Base-by-base conservation (phyloP, 805 yeast species). In the Candida saitoana region DNA sequence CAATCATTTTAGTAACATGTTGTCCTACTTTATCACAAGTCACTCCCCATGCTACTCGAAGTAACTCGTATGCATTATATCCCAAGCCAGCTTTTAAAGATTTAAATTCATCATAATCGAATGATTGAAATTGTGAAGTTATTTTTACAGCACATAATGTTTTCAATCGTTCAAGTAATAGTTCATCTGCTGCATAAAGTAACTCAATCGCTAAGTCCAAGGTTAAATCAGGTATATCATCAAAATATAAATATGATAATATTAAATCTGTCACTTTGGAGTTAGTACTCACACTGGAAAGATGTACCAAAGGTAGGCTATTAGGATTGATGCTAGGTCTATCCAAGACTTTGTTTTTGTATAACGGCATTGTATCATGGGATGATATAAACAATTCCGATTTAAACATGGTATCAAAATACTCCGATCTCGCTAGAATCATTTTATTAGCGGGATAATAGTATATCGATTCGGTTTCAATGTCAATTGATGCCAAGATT, bases 41-140 rank as follows among this genome's bases (percentile, higher is more conserved):
- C 0, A 84, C 75, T 14, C 72, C 74, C 93, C 95, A 86, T 0
- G 84, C 80, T 1, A 82, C 74, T 40, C 79, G 61, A 18, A 86
- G 59, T 12, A 84, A 63, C 19, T 82, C 85, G 54, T 68, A 83
- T 0, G 79, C 63, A 16, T 76, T 63, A 42, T 67, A 64, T 6
- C 65, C 66, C 1, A 57, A 31, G 3, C 47, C 36, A 1, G 55
- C 48, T 5, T 52, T 51, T 31, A 63, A 48, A 1, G 37, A 16
- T 7, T 34, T 15, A 34, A 60, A 52, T 29, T 59, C 57, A 5
- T 44, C 47, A 34, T 41, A 50, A 15, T 51, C 43, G 27, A 56
- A 52, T 9, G 46, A 38, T 16, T 49, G 46, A 38, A 59, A 58
- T 15, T 43, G 40, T 15, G 65, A 59, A 1, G 77, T 64, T 29